Evolutionary conservation across 345 rosid species (phyloP).

Genomic region (Murraya paniculata): DNA sequence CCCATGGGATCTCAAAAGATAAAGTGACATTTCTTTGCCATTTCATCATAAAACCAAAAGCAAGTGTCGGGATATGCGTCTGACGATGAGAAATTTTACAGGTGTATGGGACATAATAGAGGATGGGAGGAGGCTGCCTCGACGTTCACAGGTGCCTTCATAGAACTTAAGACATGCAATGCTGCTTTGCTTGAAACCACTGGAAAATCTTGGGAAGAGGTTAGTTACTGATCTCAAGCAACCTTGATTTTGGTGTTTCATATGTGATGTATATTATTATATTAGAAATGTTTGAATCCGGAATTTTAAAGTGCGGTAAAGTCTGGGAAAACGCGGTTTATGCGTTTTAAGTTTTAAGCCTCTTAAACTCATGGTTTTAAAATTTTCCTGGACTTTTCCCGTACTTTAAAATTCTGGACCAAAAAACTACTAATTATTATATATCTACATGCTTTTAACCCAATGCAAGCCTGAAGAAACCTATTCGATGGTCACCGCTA

Average conservation of each 20-base stretch:
- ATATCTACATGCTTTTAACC: not conserved
- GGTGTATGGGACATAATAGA: constrained; percentile 99
- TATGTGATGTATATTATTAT: not conserved
- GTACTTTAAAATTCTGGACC: too few relatives aligned
- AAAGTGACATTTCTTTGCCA: not conserved
- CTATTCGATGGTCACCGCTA: too few relatives aligned
- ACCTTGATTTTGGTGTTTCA: not conserved
- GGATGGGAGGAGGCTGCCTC: constrained; percentile 99
- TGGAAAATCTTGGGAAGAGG: constrained; percentile 96
- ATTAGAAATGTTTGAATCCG: too few relatives aligned
- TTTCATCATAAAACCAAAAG: not conserved
- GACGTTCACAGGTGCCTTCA: constrained; percentile 62
- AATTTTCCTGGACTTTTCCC: too few relatives aligned
- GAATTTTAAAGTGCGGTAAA: too few relatives aligned
- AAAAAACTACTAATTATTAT: too few relatives aligned
- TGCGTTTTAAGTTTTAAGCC: too few relatives aligned
- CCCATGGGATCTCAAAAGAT: not conserved
- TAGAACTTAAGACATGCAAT: constrained; percentile 87
- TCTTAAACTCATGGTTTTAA: too few relatives aligned
- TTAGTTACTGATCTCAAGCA: constrained; percentile 16
- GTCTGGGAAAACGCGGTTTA: too few relatives aligned
- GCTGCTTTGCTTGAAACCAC: constrained; percentile 95
- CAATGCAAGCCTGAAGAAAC: too few relatives aligned
- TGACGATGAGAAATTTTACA: constrained; percentile 18
- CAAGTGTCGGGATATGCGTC: not conserved